A percentile compares a stretch with the other conserved stretches of the same genome.
Conservation (phyloP, 1,139 yeast genomes). For the Petasospora rhodanensis region DNA sequence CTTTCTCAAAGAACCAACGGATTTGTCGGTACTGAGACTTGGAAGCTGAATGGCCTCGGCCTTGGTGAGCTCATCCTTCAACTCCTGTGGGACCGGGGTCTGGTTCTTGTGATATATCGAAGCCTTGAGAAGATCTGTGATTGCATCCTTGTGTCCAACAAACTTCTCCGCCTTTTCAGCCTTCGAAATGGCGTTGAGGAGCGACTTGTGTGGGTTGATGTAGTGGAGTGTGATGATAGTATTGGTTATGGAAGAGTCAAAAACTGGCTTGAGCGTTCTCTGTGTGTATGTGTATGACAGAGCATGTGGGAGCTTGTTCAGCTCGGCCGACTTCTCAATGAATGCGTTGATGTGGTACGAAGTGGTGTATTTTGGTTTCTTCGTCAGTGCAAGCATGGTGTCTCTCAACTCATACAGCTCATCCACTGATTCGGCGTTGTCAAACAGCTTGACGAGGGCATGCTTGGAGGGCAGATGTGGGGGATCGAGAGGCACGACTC, state of each 20-base stretch:
- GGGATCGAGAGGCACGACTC: constrained; percentile 34
- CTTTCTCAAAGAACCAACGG: no score
- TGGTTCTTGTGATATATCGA: constrained; percentile 14
- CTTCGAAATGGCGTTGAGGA: constrained; percentile 12
- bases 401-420: constrained; percentile 31
- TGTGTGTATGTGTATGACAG: constrained; percentile 21
- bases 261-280: constrained; percentile 7
- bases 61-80: constrained; percentile 5
- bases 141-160: constrained; percentile 7
- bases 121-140: constrained; percentile 18
- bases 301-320: constrained; percentile 24
- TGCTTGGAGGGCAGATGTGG: constrained; percentile 33
- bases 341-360: constrained; percentile 29
- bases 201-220: constrained; percentile 19
- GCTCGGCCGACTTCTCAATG: constrained; percentile 27
- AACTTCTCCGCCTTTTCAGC: constrained; percentile 12
- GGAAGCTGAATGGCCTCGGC: constrained; percentile 14
- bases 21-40: constrained; percentile 12
- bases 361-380: constrained; percentile 25
- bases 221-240: constrained; percentile 18
- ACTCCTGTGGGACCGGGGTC: constrained; percentile 10
- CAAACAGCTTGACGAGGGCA: constrained; percentile 31
- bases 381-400: constrained; percentile 26
- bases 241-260: constrained; percentile 17
- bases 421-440: constrained; percentile 27